Evolutionary conservation across 2,329 filamentous ascomycete species (phyloP).

Genomic region (Colletotrichum caudatum): DNA sequence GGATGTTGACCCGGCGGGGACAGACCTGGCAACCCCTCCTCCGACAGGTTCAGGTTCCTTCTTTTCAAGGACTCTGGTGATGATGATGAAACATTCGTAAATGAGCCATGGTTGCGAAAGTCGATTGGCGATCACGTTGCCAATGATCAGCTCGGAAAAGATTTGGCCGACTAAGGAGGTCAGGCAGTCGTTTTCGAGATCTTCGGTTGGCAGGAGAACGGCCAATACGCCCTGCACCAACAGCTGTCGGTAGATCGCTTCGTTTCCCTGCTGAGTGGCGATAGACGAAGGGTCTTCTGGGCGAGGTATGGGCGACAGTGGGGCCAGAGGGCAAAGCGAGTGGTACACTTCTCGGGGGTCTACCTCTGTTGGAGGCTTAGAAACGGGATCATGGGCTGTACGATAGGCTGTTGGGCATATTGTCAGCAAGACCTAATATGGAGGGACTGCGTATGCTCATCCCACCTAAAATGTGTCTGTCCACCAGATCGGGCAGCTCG

Average conservation of each 20-base stretch:
- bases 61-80: constrained; percentile 59
- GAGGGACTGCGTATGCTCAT: constrained; percentile 28
- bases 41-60: constrained; percentile 41
- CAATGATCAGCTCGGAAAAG: constrained; percentile 89
- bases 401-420: constrained; percentile 70
- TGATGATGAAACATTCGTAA: constrained; percentile 85
- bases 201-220: constrained; percentile 89
- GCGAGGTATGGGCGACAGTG: constrained; percentile 80
- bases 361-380: constrained; percentile 69
- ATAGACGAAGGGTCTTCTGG: constrained; percentile 62
- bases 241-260: constrained; percentile 86
- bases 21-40: constrained; percentile 33
- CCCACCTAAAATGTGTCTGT: constrained; percentile 83
- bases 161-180: constrained; percentile 88
- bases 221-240: constrained; percentile 86
- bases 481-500: constrained; percentile 85
- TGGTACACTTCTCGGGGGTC: constrained; percentile 82
- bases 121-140: constrained; percentile 83
- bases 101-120: constrained; percentile 89
- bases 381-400: constrained; percentile 69
- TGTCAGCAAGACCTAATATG: constrained; percentile 1
- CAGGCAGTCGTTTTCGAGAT: constrained; percentile 88
- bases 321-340: constrained; percentile 82
- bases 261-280: constrained; percentile 77
- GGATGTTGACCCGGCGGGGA: constrained; percentile 15